Base-by-base conservation (phyloP, 75 land plant species). In the Picea glauca region DNA sequence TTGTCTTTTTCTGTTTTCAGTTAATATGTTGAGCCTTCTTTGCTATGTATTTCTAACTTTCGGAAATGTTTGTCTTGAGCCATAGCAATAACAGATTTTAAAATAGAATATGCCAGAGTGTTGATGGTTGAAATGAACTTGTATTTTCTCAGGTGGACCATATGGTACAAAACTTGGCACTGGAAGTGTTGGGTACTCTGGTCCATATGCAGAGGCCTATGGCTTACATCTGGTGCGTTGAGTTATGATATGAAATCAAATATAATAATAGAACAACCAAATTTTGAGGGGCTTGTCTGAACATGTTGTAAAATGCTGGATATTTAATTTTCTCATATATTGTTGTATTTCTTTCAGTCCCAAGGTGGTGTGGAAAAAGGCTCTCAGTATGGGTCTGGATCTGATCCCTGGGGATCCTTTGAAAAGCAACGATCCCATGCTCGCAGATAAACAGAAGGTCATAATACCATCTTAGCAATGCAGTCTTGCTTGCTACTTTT, bases 321-420 rank as follows among this genome's bases (percentile, higher is more conserved):
- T 62, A 4, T 62, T 5, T 5, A 2, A 50, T 62, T 62, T 5
- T n/a, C 35, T 23, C 30, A 17, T 3, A 31, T 8, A 66, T 23
- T 64, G 31, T 58, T 38, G n/a, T 26, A 20, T 76, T 79, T 59
- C 78, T 66, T 72, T 56, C 30, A 40, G 88, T 86, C 83, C 65
- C 5, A 88, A 80, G 57, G 82, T 23, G 81, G 83, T 72, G 83
- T 83, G 13, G 90, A 90, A 70, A 56, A 67, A 33, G 84, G 60
- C 76, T 67, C 83, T 60, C 87, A 74, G 32, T 86, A 86, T 80
- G 90, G 84, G 72, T 57, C 84, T 73, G 83, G 72, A 67, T 66
- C 81, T 70, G 84, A 83, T 67, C 38, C 88, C 2, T 92, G 95
- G 95, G 91, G 87, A 77, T 72, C 88, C 58, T 92, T 90, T 83